Evolutionary conservation across 2,329 filamentous ascomycete genomes (phyloP).

Genomic region (Pseudocercospora ulei): DNA sequence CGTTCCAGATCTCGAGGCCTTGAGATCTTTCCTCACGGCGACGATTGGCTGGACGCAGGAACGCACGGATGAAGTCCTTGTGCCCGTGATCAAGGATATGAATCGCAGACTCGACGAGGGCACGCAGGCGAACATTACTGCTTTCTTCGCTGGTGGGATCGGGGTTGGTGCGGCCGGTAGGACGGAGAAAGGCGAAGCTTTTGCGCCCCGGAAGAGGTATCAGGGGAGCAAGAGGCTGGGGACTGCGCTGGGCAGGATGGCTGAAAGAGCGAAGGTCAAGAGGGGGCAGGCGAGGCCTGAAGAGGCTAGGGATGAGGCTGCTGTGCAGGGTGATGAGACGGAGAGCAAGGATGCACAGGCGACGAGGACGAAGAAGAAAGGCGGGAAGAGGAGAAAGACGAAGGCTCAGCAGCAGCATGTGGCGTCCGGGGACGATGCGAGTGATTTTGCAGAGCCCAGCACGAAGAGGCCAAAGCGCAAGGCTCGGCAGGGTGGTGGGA

Average conservation of each 20-base stretch:
- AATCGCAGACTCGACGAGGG: constrained; percentile 79
- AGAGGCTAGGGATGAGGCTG: neutral
- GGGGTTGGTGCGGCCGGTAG: constrained; percentile 50
- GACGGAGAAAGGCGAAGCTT: constrained; percentile 45
- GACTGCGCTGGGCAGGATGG: constrained; percentile 60
- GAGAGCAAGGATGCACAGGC: neutral
- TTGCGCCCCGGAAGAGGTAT: constrained; percentile 57
- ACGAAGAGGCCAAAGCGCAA: constrained; percentile 6
- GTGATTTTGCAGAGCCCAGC: constrained; percentile 1
- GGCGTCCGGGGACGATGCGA: constrained; percentile 1
- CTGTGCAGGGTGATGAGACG: constrained; percentile 1
- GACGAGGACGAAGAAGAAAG: neutral
- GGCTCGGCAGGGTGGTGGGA: neutral
- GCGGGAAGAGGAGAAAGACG: neutral
- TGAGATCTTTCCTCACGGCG: constrained; percentile 74
- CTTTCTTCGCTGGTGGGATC: constrained; percentile 69
- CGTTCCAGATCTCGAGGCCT: constrained; percentile 77
- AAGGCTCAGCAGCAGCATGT: neutral
- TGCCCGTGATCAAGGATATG: constrained; percentile 93
- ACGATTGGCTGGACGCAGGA: constrained; percentile 91
- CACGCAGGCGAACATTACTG: constrained; percentile 93
- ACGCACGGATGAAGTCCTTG: constrained; percentile 85
- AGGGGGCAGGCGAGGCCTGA: constrained; percentile 14
- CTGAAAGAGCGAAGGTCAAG: constrained; percentile 44
- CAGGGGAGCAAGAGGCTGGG: constrained; percentile 67